Base-by-base conservation (phyloP, 75 land plant species). In the Ceratopteris richardii region DNA sequence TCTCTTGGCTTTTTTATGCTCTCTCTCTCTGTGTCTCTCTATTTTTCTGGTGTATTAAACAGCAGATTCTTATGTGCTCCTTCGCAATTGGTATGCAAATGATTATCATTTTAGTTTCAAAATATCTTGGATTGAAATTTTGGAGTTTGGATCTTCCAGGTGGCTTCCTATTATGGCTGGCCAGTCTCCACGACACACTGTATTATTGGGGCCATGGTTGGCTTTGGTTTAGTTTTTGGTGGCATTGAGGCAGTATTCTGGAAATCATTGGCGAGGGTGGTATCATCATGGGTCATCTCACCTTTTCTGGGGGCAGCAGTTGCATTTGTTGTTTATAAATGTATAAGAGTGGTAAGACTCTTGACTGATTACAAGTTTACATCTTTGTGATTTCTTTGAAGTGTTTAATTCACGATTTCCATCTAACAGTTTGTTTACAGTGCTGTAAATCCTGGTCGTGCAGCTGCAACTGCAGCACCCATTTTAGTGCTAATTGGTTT, bases 161-260 rank as follows among this genome's bases (percentile, higher is more conserved):
- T 88, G 44, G 98, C 98, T 39, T 93, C 98, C 0, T 93, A 68
- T 51, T 93, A 68, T 65, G 98, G 98, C 24, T 93, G 86, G 90
- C 98, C 98, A 31, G 98, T 93, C 39, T 93, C 98, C n/a, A 93
- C 98, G 0, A 93, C 98, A 40, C 98, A 93, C 54, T 93, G 98
- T 36, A 93, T 93, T 22, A 79, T 93, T 46, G 98, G 98, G 64
- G 82, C 95, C 31, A 82, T 93, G 84, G 89, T 88, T 39, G 97
- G 94, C 13, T 88, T 92, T 74, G 94, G 89, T 1, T 82, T 93
- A 0, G 79, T 75, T 16, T 89, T 89, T 63, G 98, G 98, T 11
- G 98, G 95, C 26, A 30, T 82, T 54, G 84, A 80, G 22, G 98
- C 96, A n/a, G 93, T 83, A n/a, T 87, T 84, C 42, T 83, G 92